Percentiles rank a stretch among this genome's conserved stretches.
These are phyloP conservation scores for Erodium texanum DNA, from an alignment of 441 rosid species.

Conservation along the genomic window DNA sequence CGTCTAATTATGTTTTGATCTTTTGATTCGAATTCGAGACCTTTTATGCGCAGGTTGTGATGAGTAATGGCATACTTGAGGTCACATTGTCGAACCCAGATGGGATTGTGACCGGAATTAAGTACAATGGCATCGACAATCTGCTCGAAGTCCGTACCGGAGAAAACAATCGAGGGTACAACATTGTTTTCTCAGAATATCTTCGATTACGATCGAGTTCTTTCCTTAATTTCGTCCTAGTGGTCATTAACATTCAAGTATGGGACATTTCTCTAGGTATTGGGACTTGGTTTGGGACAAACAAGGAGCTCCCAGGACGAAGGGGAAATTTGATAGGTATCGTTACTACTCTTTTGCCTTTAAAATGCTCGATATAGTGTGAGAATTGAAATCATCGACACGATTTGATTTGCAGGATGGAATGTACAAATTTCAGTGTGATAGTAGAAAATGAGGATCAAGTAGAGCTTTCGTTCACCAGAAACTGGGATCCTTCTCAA, in stretches of 20 bases:
- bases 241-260: no score
- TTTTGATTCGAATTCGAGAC: no score
- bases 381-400: not conserved
- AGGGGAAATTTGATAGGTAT: not conserved
- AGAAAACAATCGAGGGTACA: constrained; percentile 51
- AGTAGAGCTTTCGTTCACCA: constrained; percentile 22
- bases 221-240: no score
- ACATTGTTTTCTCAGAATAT: no score
- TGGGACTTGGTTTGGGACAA: not conserved
- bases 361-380: no score
- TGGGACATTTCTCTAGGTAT: no score
- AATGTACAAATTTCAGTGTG: constrained; percentile 20
- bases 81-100: constrained; percentile 49
- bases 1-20: not conserved
- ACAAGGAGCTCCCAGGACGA: not conserved
- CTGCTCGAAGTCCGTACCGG: constrained; percentile 67
- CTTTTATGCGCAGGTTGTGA: constrained; percentile 34
- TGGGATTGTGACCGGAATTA: constrained; percentile 53
- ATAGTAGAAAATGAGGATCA: constrained; percentile 19
- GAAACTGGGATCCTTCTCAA: constrained; percentile 18
- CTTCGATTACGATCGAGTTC: not conserved
- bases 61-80: constrained; percentile 54
- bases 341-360: not conserved
- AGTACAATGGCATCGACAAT: constrained; percentile 61
- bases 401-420: constrained; percentile 16